These are phyloP conservation scores for Hygrophorus pudorinus DNA, from an alignment of 768 basidiomycete genomes.

Conservation along the genomic window DNA sequence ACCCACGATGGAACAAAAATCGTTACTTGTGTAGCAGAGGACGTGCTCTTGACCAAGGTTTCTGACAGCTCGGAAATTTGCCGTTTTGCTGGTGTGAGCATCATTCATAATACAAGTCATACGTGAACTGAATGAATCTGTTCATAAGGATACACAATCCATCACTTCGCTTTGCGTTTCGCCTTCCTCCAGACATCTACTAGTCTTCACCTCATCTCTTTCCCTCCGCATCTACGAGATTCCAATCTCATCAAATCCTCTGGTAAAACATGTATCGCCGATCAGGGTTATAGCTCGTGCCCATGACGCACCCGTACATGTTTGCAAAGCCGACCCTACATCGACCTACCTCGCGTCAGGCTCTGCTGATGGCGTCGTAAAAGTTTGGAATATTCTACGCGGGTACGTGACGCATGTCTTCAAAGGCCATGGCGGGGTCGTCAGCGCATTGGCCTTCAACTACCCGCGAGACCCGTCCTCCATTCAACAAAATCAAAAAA, in stretches of 20 bases:
- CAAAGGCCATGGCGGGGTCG: conserved; percentile 95
- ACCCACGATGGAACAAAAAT: conserved; percentile 71
- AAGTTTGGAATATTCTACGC: conserved; percentile 86
- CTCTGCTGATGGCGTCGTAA: conserved; percentile 92
- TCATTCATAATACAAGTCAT: neutral
- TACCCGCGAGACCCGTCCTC: conserved; percentile 55
- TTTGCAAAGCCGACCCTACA: conserved; percentile 75
- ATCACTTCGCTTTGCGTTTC: conserved; percentile 81
- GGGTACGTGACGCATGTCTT: conserved; percentile 92
- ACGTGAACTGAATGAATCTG: conserved; percentile 2
- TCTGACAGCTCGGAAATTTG: conserved; percentile 64
- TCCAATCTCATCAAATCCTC: conserved; percentile 35
- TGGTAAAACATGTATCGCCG: conserved; percentile 50
- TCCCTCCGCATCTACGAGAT: conserved; percentile 80
- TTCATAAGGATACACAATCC: conserved; percentile 65
- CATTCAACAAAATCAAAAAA: conserved; percentile 35
- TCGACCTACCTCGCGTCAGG: conserved; percentile 92
- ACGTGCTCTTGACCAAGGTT: conserved; percentile 78
- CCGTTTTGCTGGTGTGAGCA: conserved; percentile 73
- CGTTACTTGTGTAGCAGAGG: conserved; percentile 81
- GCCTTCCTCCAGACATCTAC: conserved; percentile 60
- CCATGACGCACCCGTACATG: conserved; percentile 91
- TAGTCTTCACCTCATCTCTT: conserved; percentile 74
- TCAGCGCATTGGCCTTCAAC: conserved; percentile 83
- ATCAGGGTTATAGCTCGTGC: conserved; percentile 71